phyloP scores from a whole-genome alignment of 768 basidiomycete genomes.

The Mycena venus region DNA sequence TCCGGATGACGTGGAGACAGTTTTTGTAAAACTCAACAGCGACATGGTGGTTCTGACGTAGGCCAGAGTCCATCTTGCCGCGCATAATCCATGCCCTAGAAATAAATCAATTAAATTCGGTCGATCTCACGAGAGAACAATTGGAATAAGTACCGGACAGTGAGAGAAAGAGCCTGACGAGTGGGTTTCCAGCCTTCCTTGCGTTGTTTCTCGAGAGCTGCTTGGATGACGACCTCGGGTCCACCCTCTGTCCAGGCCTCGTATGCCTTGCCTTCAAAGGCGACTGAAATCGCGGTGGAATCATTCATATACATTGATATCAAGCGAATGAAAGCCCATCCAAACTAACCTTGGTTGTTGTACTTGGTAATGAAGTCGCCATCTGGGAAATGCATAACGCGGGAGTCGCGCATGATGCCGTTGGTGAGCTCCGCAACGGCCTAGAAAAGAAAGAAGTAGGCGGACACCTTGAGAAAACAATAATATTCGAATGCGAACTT shows the following conservation, averaged over 20 bases:
- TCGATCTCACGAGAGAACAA: neutral
- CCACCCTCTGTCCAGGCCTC: constrained; percentile 3
- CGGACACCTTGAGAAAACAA: neutral
- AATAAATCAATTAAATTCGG: neutral
- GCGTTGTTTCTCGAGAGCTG: constrained; percentile 29
- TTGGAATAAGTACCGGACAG: constrained; percentile 33
- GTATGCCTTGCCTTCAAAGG: constrained; percentile 3
- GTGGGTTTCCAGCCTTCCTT: constrained; percentile 30
- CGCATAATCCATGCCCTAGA: constrained; percentile 36
- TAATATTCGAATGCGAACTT: too few species aligned
- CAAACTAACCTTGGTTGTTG: constrained; percentile 32
- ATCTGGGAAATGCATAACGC: constrained; percentile 31
- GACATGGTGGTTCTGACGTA: neutral
- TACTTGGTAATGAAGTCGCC: constrained; percentile 21
- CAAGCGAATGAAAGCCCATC: too few species aligned
- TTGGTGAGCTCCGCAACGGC: constrained; percentile 28
- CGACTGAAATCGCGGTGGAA: too few species aligned
- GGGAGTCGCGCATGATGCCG: constrained; percentile 32
- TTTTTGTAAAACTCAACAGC: constrained; percentile 23
- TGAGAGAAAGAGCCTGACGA: constrained; percentile 31
- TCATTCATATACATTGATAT: too few species aligned
- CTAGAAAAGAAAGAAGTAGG: constrained; percentile 8
- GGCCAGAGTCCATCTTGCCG: neutral
- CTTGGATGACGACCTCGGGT: constrained; percentile 30
- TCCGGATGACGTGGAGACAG: constrained; percentile 24